Evolutionary conservation across 768 basidiomycete species (phyloP), one percentile per base, ranked within the genome.

Genomic region (Boletus subcaerulescens): DNA sequence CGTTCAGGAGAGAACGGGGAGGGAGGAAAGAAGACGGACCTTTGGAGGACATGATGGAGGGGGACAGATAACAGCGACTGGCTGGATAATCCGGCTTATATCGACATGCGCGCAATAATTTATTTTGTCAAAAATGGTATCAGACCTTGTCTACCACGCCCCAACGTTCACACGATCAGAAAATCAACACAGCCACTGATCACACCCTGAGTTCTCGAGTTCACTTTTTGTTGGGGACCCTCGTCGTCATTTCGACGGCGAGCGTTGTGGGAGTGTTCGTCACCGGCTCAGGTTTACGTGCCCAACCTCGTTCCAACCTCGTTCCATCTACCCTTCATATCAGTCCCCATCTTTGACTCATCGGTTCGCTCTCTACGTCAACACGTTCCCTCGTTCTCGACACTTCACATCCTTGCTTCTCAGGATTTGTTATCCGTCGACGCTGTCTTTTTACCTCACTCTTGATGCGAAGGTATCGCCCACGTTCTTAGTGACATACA

Each of bases 41-140:
- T 66, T 70, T 71, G 44, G 68, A 70, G 53, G 68, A 70, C 68
- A 70, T 70, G 67, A 45, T 64, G 66, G 59, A 61, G 32, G 45
- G 45, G 26, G 38, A 48, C 44, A n/a, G 42, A 54, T 45, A 53
- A 54, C n/a, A 33, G 39, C 38, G 35, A 6, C 39, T 48, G 35
- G 46, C 18, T 18, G 42, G 22, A 44, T 5, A 52, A 59, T 41
- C 52, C 14, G 54, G 26, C 32, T 63, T 66, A 59, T 59, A 67
- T 66, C 40, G 49, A 52, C 52, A 35, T 35, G 48, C 36, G 11
- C 49, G 33, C 46, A 55, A 53, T 59, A 58, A 58, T 61, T 60
- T 61, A 58, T 57, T 60, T 62, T 54, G 39, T 22, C 22, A 22
- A 22, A 43, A 50, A 40, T 14, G 38, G 53, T 55, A 63, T 66